Evolutionary conservation across 1,284 basidiomycete species (phyloP).

Genomic region (Fistulinella cinereoalba): DNA sequence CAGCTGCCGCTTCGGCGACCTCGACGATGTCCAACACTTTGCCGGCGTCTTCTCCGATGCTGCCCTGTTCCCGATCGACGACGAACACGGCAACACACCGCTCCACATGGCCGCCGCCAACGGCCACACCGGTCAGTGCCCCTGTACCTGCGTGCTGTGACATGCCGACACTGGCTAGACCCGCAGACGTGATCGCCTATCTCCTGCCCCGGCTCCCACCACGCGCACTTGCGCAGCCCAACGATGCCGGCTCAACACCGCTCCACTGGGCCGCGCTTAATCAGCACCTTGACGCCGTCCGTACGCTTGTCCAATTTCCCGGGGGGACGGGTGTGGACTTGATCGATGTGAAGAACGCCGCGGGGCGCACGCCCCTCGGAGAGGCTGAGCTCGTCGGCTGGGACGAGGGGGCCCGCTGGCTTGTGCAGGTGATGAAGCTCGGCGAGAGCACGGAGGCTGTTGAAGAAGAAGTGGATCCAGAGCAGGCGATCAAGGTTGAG

Average conservation of each 20-base stretch:
- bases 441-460: slow-evolving; percentile 39
- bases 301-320: slow-evolving; percentile 62
- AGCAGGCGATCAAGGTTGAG: slow-evolving; percentile 42
- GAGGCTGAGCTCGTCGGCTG: slow-evolving; percentile 76
- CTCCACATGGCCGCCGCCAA: slow-evolving; percentile 87
- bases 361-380: slow-evolving; percentile 66
- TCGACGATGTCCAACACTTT: slow-evolving; percentile 72
- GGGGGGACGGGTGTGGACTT: slow-evolving; percentile 58
- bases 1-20: slow-evolving; percentile 80
- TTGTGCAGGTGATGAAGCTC: slow-evolving; percentile 73
- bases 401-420: slow-evolving; percentile 78
- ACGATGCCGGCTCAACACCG: slow-evolving; percentile 72
- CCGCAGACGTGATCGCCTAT: slow-evolving; percentile 67
- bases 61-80: slow-evolving; percentile 54
- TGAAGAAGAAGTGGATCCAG: slow-evolving; percentile 32
- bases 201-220: slow-evolving; percentile 64
- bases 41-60: slow-evolving; percentile 55
- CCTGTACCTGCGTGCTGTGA: not conserved
- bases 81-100: slow-evolving; percentile 75
- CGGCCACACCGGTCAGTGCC: slow-evolving; percentile 73
- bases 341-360: slow-evolving; percentile 70
- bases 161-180: slow-evolving; percentile 32
- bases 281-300: slow-evolving; percentile 63
- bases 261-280: slow-evolving; percentile 90
- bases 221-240: slow-evolving; percentile 56